Base-by-base conservation (phyloP, 805 yeast species). In the Schizosaccharomyces osmophilus region DNA sequence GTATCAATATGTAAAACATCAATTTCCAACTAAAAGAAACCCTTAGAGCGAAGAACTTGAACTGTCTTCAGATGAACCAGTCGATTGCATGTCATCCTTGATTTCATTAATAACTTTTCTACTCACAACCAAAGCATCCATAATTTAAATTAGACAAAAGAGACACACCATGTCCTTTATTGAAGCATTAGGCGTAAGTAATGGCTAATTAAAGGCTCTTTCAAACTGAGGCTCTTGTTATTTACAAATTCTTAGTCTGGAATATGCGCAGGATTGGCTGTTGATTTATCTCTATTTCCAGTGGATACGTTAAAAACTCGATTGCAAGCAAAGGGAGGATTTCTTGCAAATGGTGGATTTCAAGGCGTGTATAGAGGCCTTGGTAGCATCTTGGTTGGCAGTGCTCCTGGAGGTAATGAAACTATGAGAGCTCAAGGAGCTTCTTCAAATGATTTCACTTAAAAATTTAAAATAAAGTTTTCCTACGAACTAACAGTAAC, bases 241-340 rank as follows among this genome's bases (percentile, higher is more conserved):
- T 17, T 51, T 29, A 24, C 19, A 51, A 22, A 24, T 9, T 22
- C 13, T 1, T 51, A 51, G 57, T 22, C 57, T 24, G 57, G 57
- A 24, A 51, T 51, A 22, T 51, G 57, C 24, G 96, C 98, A 5
- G 99, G 99, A 17, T 93, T 96, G 1, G 83, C 94, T 5, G 89
- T 97, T 0, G 99, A 93, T 73, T 75, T 93, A 48, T 87, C 84
- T 3, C 93, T 93, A 72, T 93, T 90, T 75, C 98, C 99, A 15
- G 87, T 93, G 48, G 99, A 93, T 68, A 93, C 99, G 0, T 67
- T 93, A 62, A 93, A 93, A 73, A 93, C 99, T 0, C 76, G 99
- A 62, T 74, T 93, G 17, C 99, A 93, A 71, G 97, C 98, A 24
- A 82, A 82, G 69, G 96, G 95, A 43, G 98, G 98, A 0, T 90